Percentiles rank a stretch among this genome's conserved stretches.
phyloP scores from a whole-genome alignment of 208 protist species.

The Trypanosoma mega region DNA sequence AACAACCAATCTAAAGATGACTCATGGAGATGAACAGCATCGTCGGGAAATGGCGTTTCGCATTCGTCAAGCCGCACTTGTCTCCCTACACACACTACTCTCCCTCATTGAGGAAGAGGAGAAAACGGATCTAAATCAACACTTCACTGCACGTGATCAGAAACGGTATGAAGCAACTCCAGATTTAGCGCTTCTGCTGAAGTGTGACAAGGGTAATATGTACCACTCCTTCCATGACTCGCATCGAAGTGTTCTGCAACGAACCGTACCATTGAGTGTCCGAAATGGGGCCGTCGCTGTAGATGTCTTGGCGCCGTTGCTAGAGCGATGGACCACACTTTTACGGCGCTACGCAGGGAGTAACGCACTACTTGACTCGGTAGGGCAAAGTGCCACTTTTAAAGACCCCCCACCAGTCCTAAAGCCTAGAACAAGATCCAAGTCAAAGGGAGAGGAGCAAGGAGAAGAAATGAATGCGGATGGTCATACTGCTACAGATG shows the following conservation, averaged over 20 bases:
- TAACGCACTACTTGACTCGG: slow-evolving; percentile 26
- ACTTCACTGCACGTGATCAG: slow-evolving; percentile 24
- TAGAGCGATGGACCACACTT: slow-evolving; percentile 24
- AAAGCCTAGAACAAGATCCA: not conserved
- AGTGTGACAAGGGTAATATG: too few relatives aligned
- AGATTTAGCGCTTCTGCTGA: not conserved
- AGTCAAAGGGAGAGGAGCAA: too few relatives aligned
- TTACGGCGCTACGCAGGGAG: not conserved
- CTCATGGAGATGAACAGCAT: not conserved
- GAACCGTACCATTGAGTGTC: slow-evolving; percentile 19
- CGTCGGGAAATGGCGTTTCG: slow-evolving; percentile 1
- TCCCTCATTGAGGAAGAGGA: slow-evolving; percentile 12
- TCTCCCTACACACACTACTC: slow-evolving; percentile 20
- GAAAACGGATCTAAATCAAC: slow-evolving; percentile 15
- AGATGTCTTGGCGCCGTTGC: slow-evolving; percentile 21
- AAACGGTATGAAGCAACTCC: slow-evolving; percentile 10
- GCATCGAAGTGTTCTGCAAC: too few relatives aligned
- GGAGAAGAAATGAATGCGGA: too few relatives aligned
- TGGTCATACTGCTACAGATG: not conserved
- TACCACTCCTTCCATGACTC: too few relatives aligned
- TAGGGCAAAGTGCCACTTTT: not conserved
- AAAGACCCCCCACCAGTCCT: not conserved
- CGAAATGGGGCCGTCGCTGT: slow-evolving; percentile 24
- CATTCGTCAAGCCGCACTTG: slow-evolving; percentile 21
- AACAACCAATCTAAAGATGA: too few relatives aligned